Evolutionary conservation across 1,284 basidiomycete species (phyloP).

Genomic region (Cutaneotrichosporon sp.): DNA sequence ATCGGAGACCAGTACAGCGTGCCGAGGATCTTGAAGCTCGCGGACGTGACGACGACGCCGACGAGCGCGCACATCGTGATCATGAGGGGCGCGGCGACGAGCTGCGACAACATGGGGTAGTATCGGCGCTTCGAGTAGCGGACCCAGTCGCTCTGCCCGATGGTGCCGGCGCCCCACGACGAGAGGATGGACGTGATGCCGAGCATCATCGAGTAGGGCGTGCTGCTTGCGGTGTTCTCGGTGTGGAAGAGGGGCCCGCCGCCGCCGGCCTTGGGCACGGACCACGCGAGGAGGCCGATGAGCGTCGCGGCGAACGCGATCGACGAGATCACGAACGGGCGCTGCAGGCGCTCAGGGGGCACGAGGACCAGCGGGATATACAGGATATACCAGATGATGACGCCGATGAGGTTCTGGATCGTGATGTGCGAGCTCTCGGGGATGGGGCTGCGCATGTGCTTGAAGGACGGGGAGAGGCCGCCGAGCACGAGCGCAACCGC

Average conservation of each 20-base stretch:
- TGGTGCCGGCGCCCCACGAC: slow-evolving; percentile 35
- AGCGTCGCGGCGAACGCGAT: slow-evolving; percentile 31
- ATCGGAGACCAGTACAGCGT: slow-evolving; percentile 36
- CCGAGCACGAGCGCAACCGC: slow-evolving; percentile 33
- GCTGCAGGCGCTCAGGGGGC: slow-evolving; percentile 38
- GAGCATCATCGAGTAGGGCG: slow-evolving; percentile 35
- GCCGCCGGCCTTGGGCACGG: slow-evolving; percentile 28
- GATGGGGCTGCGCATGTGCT: slow-evolving; percentile 25
- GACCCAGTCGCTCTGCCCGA: slow-evolving; percentile 40
- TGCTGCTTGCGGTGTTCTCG: slow-evolving; percentile 24
- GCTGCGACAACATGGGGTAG: slow-evolving; percentile 28
- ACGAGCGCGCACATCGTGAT: slow-evolving; percentile 34
- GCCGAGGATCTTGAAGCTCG: slow-evolving; percentile 26
- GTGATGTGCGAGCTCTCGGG: slow-evolving; percentile 28
- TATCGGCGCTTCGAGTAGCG: slow-evolving; percentile 35
- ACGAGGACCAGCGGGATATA: slow-evolving; percentile 38
- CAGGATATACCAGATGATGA: slow-evolving; percentile 35
- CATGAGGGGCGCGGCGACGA: slow-evolving; percentile 33
- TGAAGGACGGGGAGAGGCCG: slow-evolving; percentile 32
- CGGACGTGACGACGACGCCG: slow-evolving; percentile 38
- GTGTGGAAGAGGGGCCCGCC: slow-evolving; percentile 38
- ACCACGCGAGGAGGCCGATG: slow-evolving; percentile 39
- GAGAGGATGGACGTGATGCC: slow-evolving; percentile 39
- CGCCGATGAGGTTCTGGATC: slow-evolving; percentile 34
- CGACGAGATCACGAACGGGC: slow-evolving; percentile 36